Conservation (phyloP, 2,329 filamentous ascomycete genomes). For the Elsinoe necatrix region DNA sequence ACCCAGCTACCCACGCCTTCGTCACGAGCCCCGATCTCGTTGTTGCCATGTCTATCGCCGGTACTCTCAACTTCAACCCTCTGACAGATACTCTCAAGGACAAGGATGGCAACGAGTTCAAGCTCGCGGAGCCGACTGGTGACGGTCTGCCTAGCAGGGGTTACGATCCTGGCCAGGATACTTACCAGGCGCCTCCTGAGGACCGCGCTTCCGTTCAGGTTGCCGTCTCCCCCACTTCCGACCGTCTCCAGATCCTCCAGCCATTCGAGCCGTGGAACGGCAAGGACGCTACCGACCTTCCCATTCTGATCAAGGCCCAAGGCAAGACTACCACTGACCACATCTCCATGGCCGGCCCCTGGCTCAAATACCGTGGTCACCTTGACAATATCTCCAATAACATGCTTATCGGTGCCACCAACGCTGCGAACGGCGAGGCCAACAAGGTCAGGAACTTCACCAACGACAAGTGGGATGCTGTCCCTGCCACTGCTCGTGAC, state of each 20-base stretch:
- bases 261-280: slow-evolving; percentile 86
- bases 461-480: slow-evolving; percentile 74
- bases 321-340: slow-evolving; percentile 97
- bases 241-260: slow-evolving; percentile 85
- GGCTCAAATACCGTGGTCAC: slow-evolving; percentile 98
- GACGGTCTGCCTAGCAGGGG: slow-evolving; percentile 70
- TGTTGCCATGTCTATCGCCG: slow-evolving; percentile 76
- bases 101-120: slow-evolving; percentile 94
- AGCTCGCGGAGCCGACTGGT: slow-evolving; percentile 70
- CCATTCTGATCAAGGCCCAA: slow-evolving; percentile 91
- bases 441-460: slow-evolving; percentile 95
- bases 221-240: slow-evolving; percentile 76
- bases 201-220: slow-evolving; percentile 68
- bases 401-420: slow-evolving; percentile 97
- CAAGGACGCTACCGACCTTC: slow-evolving; percentile 75
- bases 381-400: slow-evolving; percentile 99
- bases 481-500: slow-evolving; percentile 89
- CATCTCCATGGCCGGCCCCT: slow-evolving; percentile 68
- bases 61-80: slow-evolving; percentile 87
- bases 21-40: slow-evolving; percentile 86
- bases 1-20: slow-evolving; percentile 89
- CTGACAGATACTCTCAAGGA: slow-evolving; percentile 85
- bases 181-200: slow-evolving; percentile 87
- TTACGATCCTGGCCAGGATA: slow-evolving; percentile 86
- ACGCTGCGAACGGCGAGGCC: slow-evolving; percentile 89